Evolutionary conservation across 257 asterid genomes (phyloP).

Genomic region (Gentiana macrophylla): DNA sequence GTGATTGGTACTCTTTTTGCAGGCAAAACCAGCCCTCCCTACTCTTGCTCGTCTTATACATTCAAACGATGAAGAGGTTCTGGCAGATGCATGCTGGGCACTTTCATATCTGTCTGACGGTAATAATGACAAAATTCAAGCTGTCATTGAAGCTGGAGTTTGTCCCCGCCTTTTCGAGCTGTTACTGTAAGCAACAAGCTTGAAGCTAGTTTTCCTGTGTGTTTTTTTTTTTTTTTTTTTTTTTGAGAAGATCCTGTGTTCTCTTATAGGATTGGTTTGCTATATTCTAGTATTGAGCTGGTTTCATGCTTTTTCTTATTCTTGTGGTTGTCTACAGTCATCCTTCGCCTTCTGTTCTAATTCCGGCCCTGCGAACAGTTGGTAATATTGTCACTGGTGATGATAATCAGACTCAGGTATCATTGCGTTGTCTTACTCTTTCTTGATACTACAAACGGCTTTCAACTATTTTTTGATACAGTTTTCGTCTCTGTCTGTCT

Average conservation of each 20-base stretch:
- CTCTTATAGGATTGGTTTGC: too few species aligned
- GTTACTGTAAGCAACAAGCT: constrained; percentile 37
- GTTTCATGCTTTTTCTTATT: not conserved
- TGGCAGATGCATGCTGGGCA: constrained; percentile 97
- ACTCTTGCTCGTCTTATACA: constrained; percentile 57
- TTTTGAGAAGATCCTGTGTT: too few species aligned
- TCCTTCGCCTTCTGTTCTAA: constrained; percentile 71
- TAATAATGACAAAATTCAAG: constrained; percentile 76
- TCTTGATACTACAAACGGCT: not conserved
- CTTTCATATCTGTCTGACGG: constrained; percentile 87
- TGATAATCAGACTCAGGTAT: constrained; percentile 85
- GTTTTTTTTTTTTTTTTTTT: too few species aligned
- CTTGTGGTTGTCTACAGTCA: constrained; percentile 33
- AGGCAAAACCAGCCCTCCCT: constrained; percentile 74
- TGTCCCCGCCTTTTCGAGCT: constrained; percentile 82
- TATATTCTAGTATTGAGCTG: not conserved
- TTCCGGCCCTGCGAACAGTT: constrained; percentile 85
- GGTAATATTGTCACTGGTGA: constrained; percentile 89
- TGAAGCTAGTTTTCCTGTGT: not conserved
- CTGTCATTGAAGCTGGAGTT: constrained; percentile 78
- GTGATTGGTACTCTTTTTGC: constrained; percentile 6
- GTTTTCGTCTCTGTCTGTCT: not conserved
- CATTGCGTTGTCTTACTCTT: not conserved
- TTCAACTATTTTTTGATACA: not conserved
- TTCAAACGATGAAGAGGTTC: constrained; percentile 73